A percentile compares a stretch with the other conserved stretches of the same genome.
These are phyloP conservation scores for Suillus brevipes DNA, from an alignment of 768 basidiomycete genomes.

Conservation along the genomic window DNA sequence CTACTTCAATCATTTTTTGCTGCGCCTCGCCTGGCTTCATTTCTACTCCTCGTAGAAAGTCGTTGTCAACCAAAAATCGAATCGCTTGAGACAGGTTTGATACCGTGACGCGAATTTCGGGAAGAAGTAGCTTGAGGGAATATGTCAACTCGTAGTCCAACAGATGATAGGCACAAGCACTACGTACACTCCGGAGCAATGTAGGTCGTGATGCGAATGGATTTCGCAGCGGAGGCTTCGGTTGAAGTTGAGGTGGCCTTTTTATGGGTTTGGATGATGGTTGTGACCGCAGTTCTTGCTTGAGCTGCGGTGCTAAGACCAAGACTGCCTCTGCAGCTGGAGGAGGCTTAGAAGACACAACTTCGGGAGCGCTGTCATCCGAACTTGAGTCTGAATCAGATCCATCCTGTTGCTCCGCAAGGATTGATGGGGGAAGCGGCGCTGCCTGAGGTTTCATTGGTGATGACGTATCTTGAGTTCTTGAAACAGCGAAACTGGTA, in stretches of 20 bases:
- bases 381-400: conserved; percentile 34
- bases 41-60: conserved; percentile 82
- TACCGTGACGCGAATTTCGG: conserved; percentile 84
- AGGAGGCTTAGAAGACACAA: conserved; percentile 51
- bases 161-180: neutral
- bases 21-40: conserved; percentile 75
- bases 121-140: conserved; percentile 63
- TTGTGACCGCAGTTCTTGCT: conserved; percentile 11
- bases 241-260: conserved; percentile 38
- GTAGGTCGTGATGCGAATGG: conserved; percentile 69
- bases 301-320: conserved; percentile 1
- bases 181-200: conserved; percentile 74
- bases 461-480: neutral
- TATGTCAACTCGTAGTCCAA: neutral
- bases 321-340: conserved; percentile 12
- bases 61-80: conserved; percentile 85
- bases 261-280: conserved; percentile 13
- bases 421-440: neutral
- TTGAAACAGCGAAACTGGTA: neutral
- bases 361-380: conserved; percentile 55
- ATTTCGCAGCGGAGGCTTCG: conserved; percentile 54
- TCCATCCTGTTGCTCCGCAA: neutral
- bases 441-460: neutral
- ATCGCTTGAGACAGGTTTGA: conserved; percentile 94
- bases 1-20: conserved; percentile 61